These are phyloP conservation scores for Laburnicola sp. DNA, from an alignment of 2,329 filamentous ascomycete genomes.

Conservation along the genomic window DNA sequence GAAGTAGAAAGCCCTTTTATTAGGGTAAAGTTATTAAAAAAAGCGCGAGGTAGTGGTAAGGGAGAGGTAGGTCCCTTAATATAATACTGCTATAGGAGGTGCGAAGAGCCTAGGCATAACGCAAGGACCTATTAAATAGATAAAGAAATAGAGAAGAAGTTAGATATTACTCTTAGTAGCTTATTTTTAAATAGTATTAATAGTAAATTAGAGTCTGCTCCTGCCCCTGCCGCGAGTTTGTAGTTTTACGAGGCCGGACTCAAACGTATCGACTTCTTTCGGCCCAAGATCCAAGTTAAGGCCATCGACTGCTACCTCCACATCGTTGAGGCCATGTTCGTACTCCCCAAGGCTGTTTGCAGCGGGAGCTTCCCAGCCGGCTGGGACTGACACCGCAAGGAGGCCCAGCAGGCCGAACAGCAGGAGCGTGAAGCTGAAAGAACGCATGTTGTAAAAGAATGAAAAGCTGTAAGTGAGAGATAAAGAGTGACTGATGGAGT, in stretches of 20 bases:
- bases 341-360: constrained; percentile 2
- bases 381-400: constrained; percentile 1
- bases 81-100: too few species aligned
- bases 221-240: not conserved
- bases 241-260: not conserved
- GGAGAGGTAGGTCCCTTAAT: too few species aligned
- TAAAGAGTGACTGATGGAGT: not conserved
- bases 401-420: constrained; percentile 1
- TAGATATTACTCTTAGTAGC: too few species aligned
- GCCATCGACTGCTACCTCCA: not conserved
- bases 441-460: constrained; percentile 2
- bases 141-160: too few species aligned
- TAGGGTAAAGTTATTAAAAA: too few species aligned
- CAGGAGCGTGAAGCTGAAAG: constrained; percentile 3
- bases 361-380: not conserved
- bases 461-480: not conserved
- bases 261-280: constrained; percentile 3
- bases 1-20: too few species aligned
- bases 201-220: too few species aligned
- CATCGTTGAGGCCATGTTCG: not conserved
- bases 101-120: too few species aligned
- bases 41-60: too few species aligned
- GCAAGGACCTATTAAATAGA: too few species aligned
- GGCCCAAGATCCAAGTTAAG: not conserved
- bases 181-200: too few species aligned